Conservation (phyloP, 1,284 basidiomycete species). For the Caloboletus firmus region DNA sequence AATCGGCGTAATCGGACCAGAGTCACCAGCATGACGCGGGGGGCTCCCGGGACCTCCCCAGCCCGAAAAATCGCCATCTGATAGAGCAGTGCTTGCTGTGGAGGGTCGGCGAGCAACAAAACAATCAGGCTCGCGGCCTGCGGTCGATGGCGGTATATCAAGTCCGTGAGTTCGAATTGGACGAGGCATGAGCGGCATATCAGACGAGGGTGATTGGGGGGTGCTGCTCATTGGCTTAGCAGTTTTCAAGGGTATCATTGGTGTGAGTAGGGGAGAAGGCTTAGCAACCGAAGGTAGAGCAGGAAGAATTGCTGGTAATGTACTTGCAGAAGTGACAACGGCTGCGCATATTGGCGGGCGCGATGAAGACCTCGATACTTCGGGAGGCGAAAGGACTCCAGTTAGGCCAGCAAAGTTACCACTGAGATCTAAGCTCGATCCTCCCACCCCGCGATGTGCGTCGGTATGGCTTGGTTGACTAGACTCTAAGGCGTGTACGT, state of each 20-base stretch:
- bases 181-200: constrained; percentile 36
- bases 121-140: constrained; percentile 48
- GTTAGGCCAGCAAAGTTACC: constrained; percentile 19
- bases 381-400: constrained; percentile 36
- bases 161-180: constrained; percentile 33
- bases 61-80: constrained; percentile 53
- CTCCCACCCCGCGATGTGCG: constrained; percentile 28
- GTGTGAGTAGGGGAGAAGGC: constrained; percentile 54
- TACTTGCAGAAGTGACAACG: constrained; percentile 27
- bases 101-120: constrained; percentile 51
- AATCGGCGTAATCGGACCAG: constrained; percentile 45
- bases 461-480: constrained; percentile 15
- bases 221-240: constrained; percentile 33
- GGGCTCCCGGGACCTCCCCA: constrained; percentile 47
- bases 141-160: constrained; percentile 24
- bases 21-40: constrained; percentile 28
- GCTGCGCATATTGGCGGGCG: constrained; percentile 18
- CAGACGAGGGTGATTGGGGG: constrained; percentile 37
- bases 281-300: constrained; percentile 41
- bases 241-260: constrained; percentile 54
- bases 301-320: constrained; percentile 62
- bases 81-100: constrained; percentile 38
- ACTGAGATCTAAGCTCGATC: constrained; percentile 35
- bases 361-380: constrained; percentile 21
- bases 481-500: constrained; percentile 23